A percentile compares a stretch with the other conserved stretches of the same genome.
Evolutionary conservation across 2,329 filamentous ascomycete species (phyloP).

Genomic region (Aspergillus hiratsukae): DNA sequence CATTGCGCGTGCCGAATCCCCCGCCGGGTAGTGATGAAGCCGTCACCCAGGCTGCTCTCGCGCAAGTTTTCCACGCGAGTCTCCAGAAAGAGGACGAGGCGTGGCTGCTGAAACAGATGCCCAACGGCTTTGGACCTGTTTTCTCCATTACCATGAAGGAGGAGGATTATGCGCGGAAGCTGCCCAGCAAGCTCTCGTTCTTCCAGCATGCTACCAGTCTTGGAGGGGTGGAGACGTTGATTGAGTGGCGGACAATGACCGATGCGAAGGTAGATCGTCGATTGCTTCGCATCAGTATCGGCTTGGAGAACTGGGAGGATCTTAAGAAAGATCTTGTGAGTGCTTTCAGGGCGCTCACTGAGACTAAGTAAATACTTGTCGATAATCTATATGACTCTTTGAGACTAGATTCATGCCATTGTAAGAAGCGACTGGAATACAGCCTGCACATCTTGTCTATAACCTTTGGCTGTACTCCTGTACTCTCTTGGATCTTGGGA

Average conservation of each 20-base stretch:
- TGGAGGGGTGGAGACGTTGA: constrained; percentile 89
- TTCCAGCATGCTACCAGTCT: constrained; percentile 95
- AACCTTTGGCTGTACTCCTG: background rate
- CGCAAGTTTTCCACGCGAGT: constrained; percentile 68
- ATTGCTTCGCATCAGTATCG: constrained; percentile 76
- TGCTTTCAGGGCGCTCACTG: constrained; percentile 57
- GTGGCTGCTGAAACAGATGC: constrained; percentile 88
- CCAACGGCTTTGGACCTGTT: constrained; percentile 81
- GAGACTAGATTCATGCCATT: too few species aligned
- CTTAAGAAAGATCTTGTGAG: constrained; percentile 68
- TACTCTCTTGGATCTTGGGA: background rate
- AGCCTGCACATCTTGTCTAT: background rate
- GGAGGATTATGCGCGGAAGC: constrained; percentile 55
- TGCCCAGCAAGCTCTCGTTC: constrained; percentile 73
- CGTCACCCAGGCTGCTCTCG: constrained; percentile 53
- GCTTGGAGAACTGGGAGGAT: constrained; percentile 83
- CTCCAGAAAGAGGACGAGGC: constrained; percentile 63
- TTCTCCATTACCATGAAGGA: constrained; percentile 69
- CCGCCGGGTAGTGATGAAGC: constrained; percentile 38
- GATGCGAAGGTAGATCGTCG: constrained; percentile 67
- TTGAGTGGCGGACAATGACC: constrained; percentile 93
- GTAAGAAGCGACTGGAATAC: too few species aligned
- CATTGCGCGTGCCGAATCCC: constrained; percentile 41
- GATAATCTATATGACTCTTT: background rate
- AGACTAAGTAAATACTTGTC: constrained; percentile 3